A percentile compares a stretch with the other conserved stretches of the same genome.
Conservation (phyloP, 495 filamentous ascomycete genomes). For the Lophiostoma macrostomum region DNA sequence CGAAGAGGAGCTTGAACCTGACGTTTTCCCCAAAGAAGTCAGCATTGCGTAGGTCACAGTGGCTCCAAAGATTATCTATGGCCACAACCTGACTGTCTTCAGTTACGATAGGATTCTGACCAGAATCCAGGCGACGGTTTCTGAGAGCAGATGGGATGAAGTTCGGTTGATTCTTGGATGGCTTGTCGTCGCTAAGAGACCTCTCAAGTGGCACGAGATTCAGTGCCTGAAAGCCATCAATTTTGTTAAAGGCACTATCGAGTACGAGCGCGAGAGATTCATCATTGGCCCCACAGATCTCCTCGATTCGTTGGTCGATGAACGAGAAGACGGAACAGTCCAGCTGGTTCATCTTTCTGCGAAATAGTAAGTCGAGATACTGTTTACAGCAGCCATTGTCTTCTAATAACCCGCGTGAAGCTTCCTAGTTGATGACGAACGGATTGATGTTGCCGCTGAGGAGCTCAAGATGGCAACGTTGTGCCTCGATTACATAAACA, state of each 20-base stretch:
- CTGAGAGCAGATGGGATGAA: constrained; percentile 27
- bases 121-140: constrained; percentile 34
- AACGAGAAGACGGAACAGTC: neutral
- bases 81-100: neutral
- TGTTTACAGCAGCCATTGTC: too few relatives aligned
- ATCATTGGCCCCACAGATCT: neutral
- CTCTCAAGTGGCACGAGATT: constrained; percentile 50
- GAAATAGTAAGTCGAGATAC: constrained; percentile 4
- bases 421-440: constrained; percentile 3
- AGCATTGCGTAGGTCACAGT: constrained; percentile 43
- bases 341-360: constrained; percentile 17
- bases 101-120: constrained; percentile 46
- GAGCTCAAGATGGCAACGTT: constrained; percentile 11
- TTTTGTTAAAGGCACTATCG: constrained; percentile 17
- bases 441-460: neutral
- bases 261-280: constrained; percentile 26
- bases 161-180: constrained; percentile 45
- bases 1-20: constrained; percentile 35
- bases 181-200: constrained; percentile 44
- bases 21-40: constrained; percentile 40
- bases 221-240: constrained; percentile 40
- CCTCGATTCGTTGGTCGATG: constrained; percentile 9
- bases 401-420: neutral
- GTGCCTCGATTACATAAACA: constrained; percentile 16
- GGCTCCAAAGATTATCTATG: too few relatives aligned